A percentile compares a stretch with the other conserved stretches of the same genome.
These are phyloP conservation scores for Suhomyces pyralidae DNA, from an alignment of 805 yeast species.

Conservation along the genomic window DNA sequence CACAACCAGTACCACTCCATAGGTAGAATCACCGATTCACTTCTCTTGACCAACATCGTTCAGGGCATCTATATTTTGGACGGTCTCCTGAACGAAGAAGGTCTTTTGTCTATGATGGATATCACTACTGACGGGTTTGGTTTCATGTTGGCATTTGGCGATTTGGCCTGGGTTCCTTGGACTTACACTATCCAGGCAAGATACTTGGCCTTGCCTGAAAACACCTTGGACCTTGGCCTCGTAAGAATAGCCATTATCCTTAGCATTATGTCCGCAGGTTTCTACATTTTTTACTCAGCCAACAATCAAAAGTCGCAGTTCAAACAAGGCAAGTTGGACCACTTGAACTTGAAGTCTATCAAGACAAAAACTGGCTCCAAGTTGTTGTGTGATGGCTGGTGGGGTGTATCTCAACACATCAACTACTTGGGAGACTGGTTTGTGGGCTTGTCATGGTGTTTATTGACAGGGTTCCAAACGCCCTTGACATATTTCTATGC, in stretches of 20 bases:
- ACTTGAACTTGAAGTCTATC: slow-evolving; percentile 58
- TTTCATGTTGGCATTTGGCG: slow-evolving; percentile 94
- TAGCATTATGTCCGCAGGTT: slow-evolving; percentile 58
- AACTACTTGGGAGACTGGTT: slow-evolving; percentile 96
- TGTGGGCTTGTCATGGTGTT: slow-evolving; percentile 87
- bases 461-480: slow-evolving; percentile 80
- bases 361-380: slow-evolving; percentile 74
- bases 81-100: slow-evolving; percentile 89
- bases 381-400: slow-evolving; percentile 90
- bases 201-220: slow-evolving; percentile 57
- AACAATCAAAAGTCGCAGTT: slow-evolving; percentile 84
- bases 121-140: slow-evolving; percentile 96
- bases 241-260: slow-evolving; percentile 39
- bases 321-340: slow-evolving; percentile 69
- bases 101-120: slow-evolving; percentile 91
- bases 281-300: slow-evolving; percentile 76
- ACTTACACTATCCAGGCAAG: slow-evolving; percentile 85
- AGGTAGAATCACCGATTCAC: slow-evolving; percentile 67
- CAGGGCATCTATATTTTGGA: slow-evolving; percentile 86
- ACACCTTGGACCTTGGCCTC: slow-evolving; percentile 54
- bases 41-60: slow-evolving; percentile 62
- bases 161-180: slow-evolving; percentile 88
- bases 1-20: slow-evolving; percentile 70
- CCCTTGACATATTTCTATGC: slow-evolving; percentile 87
- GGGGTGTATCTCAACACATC: slow-evolving; percentile 90